phyloP scores from a whole-genome alignment of 2,329 filamentous ascomycete genomes.

The Colletotrichum sp. region DNA sequence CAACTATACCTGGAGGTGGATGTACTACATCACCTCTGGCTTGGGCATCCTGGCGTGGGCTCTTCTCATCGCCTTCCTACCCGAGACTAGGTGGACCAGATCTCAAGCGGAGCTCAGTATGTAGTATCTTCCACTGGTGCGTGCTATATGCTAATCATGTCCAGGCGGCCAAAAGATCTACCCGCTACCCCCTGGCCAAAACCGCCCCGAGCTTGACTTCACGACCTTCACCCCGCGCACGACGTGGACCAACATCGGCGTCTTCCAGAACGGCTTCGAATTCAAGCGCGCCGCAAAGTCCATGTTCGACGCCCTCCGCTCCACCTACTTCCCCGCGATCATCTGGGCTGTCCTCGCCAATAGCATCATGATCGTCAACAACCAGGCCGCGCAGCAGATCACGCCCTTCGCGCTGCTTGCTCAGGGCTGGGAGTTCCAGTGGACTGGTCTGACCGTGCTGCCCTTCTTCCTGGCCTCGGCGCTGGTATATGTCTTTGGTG shows the following conservation, averaged over 20 bases:
- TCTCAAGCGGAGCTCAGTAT: constrained; percentile 33
- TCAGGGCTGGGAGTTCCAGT: constrained; percentile 32
- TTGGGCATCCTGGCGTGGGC: constrained; percentile 36
- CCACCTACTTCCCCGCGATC: constrained; percentile 36
- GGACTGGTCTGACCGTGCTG: constrained; percentile 30
- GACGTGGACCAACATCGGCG: constrained; percentile 33
- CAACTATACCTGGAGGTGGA: constrained; percentile 35
- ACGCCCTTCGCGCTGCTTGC: constrained; percentile 11
- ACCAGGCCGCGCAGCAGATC: constrained; percentile 31
- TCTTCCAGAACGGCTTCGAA: constrained; percentile 34
- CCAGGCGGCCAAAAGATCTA: constrained; percentile 19
- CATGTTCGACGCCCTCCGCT: constrained; percentile 34
- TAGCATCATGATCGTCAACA: constrained; percentile 32
- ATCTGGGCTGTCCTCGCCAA: constrained; percentile 36
- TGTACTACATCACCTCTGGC: constrained; percentile 37
- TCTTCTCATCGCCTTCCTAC: constrained; percentile 33
- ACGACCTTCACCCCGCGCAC: constrained; percentile 29
- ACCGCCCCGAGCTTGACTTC: constrained; percentile 32
- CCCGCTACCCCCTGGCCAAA: constrained; percentile 28
- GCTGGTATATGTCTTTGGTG: constrained; percentile 28
- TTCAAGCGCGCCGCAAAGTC: constrained; percentile 25
- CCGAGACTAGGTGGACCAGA: constrained; percentile 38
- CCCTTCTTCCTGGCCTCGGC: constrained; percentile 25
- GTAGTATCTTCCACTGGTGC: accelerated
- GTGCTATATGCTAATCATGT: neutral